These are phyloP conservation scores for Cryphonectria nitschkei DNA, from an alignment of 2,329 filamentous ascomycete species.

Conservation along the genomic window DNA sequence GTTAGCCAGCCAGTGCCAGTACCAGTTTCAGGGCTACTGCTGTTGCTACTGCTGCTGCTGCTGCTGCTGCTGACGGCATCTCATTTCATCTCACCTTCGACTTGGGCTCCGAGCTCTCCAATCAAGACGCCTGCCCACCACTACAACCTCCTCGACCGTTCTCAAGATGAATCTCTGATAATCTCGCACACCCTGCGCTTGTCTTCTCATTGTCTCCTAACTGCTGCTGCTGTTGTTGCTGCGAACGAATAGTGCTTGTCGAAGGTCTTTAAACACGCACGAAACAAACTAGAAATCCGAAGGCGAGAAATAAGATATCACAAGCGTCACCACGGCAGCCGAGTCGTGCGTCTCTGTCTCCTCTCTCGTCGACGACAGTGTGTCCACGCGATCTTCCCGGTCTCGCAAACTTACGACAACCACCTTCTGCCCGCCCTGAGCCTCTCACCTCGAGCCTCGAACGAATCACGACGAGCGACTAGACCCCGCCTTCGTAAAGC, in stretches of 20 bases:
- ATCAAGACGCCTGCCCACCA: background rate
- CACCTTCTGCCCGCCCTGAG: background rate
- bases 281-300: background rate
- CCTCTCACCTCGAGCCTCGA: background rate
- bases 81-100: background rate
- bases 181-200: background rate
- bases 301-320: background rate
- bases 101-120: background rate
- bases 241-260: background rate
- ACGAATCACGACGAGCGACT: background rate
- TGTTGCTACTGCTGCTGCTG: conserved; percentile 1
- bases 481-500: background rate
- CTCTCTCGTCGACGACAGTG: background rate
- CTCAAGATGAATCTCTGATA: background rate
- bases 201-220: background rate
- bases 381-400: conserved; percentile 11
- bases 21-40: background rate
- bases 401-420: background rate
- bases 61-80: conserved; percentile 5
- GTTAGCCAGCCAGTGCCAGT: background rate
- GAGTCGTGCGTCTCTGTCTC: background rate
- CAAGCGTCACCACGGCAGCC: background rate
- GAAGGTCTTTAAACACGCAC: background rate
- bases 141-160: background rate
- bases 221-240: background rate